Conservation (phyloP, 768 basidiomycete species). For the Lactarius akahatsu region DNA sequence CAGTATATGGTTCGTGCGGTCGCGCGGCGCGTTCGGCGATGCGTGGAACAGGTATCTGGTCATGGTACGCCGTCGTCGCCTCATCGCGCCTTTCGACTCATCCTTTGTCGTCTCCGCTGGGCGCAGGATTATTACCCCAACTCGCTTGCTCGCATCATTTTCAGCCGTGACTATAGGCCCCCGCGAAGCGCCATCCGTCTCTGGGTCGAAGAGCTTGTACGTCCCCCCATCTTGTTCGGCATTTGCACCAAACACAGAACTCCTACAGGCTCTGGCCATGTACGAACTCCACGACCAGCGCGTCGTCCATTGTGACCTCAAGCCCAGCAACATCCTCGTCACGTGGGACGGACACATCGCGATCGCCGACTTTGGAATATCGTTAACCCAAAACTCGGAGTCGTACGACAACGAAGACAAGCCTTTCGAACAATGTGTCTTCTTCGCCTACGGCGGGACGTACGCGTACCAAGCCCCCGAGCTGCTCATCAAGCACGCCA, state of each 20-base stretch:
- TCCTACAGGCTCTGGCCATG: slow-evolving; percentile 23
- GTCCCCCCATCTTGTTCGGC: background rate
- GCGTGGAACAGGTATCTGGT: slow-evolving; percentile 22
- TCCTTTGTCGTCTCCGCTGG: background rate
- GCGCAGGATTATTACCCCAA: slow-evolving; percentile 26
- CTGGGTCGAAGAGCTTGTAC: slow-evolving; percentile 23
- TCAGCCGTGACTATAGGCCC: background rate
- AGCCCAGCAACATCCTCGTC: slow-evolving; percentile 40
- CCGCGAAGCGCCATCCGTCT: background rate
- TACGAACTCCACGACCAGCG: slow-evolving; percentile 41
- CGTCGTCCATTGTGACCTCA: slow-evolving; percentile 51
- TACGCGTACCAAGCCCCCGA: slow-evolving; percentile 27
- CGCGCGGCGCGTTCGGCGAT: slow-evolving; percentile 12
- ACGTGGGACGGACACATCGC: slow-evolving; percentile 25
- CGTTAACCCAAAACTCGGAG: background rate
- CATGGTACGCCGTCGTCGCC: slow-evolving; percentile 10
- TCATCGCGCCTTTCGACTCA: background rate
- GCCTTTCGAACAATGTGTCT: slow-evolving; percentile 4
- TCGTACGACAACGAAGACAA: background rate
- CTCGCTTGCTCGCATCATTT: slow-evolving; percentile 18
- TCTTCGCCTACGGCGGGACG: slow-evolving; percentile 21
- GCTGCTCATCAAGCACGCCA: slow-evolving; percentile 15
- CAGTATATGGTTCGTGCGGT: slow-evolving; percentile 10
- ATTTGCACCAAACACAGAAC: too few species aligned
- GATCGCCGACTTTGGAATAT: slow-evolving; percentile 28